Base-by-base conservation (phyloP, 2,329 filamentous ascomycete species). In the Xylaria sp. region DNA sequence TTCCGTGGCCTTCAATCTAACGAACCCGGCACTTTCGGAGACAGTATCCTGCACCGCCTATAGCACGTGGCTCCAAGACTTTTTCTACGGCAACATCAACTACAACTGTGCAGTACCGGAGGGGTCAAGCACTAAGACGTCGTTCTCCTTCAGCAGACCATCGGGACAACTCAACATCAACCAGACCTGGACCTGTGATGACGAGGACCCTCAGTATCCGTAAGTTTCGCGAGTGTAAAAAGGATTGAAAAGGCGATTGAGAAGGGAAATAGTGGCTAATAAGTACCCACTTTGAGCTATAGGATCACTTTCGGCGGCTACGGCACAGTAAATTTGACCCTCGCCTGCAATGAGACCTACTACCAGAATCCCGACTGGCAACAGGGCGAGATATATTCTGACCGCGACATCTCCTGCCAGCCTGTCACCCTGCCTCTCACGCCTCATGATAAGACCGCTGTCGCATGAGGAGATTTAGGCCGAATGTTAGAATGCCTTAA, bases 131-230 rank as follows among this genome's bases (percentile, higher is more conserved):
- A 75, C 78, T 29, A 73, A 75, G 54, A 81, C 81, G 2, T 79
- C 75, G 0, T 88, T 87, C 69, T 79, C 79, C 61, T 87, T 81
- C 71, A 80, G 74, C 74, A 75, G 79, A 13, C 77, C 82, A 3
- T 72, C 72, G 32, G 74, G 76, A 6, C 68, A 76, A 61, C 75
- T 87, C 58, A 71, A 75, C 40, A 68, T 87, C 69, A 84, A 84
- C 76, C 84, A 87, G 79, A 83, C 79, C 3, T 87, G 85, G 85
- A 72, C 70, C 9, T 87, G 85, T 76, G 71, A 72, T 53, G 81
- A 82, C 35, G 37, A 69, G 16, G 82, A 85, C 66, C 77, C 79
- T 0, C 48, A 77, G 66, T 81, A 77, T 55, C 80, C 81, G 79
- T 82, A 70, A 75, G 79, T 77, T 37, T 32, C n/a, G 12, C 35